Evolutionary conservation across 1,284 basidiomycete genomes (phyloP).

Genomic region (Ceratorhiza oryzae-sativae): DNA sequence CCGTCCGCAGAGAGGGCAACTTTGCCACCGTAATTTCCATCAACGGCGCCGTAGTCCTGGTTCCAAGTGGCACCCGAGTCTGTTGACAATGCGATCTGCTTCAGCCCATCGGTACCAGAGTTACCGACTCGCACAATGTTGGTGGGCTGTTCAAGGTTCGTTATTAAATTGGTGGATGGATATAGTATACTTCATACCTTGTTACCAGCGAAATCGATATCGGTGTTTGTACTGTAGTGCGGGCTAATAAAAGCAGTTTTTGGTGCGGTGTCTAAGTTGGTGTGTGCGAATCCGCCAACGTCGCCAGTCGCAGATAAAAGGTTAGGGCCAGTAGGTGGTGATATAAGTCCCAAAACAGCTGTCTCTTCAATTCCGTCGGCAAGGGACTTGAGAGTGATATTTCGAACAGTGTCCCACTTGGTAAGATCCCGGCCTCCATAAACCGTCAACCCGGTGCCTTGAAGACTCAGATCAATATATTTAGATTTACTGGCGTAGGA

Average conservation of each 20-base stretch:
- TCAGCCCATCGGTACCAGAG: slow-evolving; percentile 53
- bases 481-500: neutral
- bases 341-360: slow-evolving; percentile 62
- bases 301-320: slow-evolving; percentile 68
- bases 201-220: slow-evolving; percentile 67
- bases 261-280: slow-evolving; percentile 57
- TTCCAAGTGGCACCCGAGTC: slow-evolving; percentile 64
- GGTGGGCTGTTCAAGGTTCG: slow-evolving; percentile 49
- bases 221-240: slow-evolving; percentile 53
- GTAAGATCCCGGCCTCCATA: slow-evolving; percentile 63
- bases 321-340: slow-evolving; percentile 57
- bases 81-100: slow-evolving; percentile 63
- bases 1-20: slow-evolving; percentile 65
- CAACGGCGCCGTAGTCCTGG: slow-evolving; percentile 60
- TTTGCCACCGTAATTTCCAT: slow-evolving; percentile 59
- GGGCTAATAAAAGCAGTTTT: slow-evolving; percentile 57
- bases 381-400: slow-evolving; percentile 64
- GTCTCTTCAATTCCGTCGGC: slow-evolving; percentile 72
- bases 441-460: slow-evolving; percentile 33
- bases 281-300: slow-evolving; percentile 63
- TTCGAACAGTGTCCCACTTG: slow-evolving; percentile 65
- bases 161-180: neutral
- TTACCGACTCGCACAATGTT: slow-evolving; percentile 61
- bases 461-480: neutral
- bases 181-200: slow-evolving; percentile 42